Base-by-base conservation (phyloP, 2,329 filamentous ascomycete species). In the Talaromyces sp. region DNA sequence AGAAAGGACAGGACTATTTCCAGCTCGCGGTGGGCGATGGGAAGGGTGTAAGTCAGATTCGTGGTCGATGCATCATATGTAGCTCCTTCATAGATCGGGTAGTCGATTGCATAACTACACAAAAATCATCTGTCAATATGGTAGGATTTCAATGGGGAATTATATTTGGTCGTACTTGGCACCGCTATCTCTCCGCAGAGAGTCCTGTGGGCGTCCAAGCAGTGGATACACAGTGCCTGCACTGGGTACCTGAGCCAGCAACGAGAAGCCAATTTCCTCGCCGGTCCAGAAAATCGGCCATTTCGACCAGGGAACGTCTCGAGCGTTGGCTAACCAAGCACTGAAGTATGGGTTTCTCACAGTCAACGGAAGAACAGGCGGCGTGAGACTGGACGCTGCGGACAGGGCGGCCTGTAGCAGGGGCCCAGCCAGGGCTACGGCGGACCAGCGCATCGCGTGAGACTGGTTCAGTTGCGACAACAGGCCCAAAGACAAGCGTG, bases 201-300 rank as follows among this genome's bases (percentile, higher is more conserved):
- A 88, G 72, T 90, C 88, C 52, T 90, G 88, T 10, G 87, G 85
- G 73, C 87, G 82, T 63, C 88, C 88, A 57, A 90, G 79, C 65
- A 90, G 76, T 37, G 88, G 88, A 73, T 87, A 90, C 4, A 88
- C 85, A 33, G 81, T 81, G 60, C 82, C 81, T n/a, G 85, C 82
- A 39, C 84, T 82, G 2, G 87, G 86, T 13, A 89, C 79, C 27
- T 85, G 84, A 45, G 87, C 88, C 66, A 90, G 81, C 59, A 90
- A 77, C 7, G 85, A 84, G 68, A 90, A 84, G 50, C 88, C 88
- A 64, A 90, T 77, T 79, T 89, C 84, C 71, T 87, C 82, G 39
- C 90, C 90, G 7, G 89, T 91, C 83, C 89, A 93, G 76, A 93
- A 93, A 76, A 94, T 94, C 27, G 92, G 92, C 92, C 92, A 96